Conservation (phyloP, 192 early-diverging fungal species). For the Backusella mclennaniae region DNA sequence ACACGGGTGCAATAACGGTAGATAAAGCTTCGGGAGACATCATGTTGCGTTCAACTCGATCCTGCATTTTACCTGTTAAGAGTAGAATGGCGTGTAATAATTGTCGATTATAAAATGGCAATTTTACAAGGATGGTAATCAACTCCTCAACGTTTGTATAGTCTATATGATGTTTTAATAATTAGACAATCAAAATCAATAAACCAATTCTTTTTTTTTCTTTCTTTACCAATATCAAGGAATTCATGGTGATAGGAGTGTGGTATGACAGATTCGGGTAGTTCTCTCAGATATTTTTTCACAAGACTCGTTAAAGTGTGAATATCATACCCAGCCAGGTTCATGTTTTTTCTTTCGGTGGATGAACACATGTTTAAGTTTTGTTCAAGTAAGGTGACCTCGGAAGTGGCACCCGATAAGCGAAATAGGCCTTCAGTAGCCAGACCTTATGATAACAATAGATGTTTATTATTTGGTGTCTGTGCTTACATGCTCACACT, state of each 20-base stretch:
- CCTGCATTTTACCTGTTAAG: conserved; percentile 9
- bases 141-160: neutral
- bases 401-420: conserved; percentile 27
- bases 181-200: too few relatives aligned
- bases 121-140: conserved; percentile 3
- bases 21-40: conserved; percentile 37
- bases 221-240: conserved; percentile 14
- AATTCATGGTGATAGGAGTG: conserved; percentile 21
- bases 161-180: neutral
- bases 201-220: neutral
- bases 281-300: conserved; percentile 29
- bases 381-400: conserved; percentile 21
- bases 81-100: conserved; percentile 26
- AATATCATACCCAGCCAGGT: conserved; percentile 29
- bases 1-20: conserved; percentile 28
- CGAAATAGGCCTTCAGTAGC: conserved; percentile 33
- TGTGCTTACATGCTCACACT: neutral
- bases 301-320: conserved; percentile 31
- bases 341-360: conserved; percentile 26
- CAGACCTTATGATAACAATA: conserved; percentile 1
- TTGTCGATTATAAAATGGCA: conserved; percentile 26
- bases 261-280: conserved; percentile 34
- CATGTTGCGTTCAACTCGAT: conserved; percentile 11
- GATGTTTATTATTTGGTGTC: neutral
- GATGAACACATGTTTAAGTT: conserved; percentile 17